Evolutionary conservation across 2,329 filamentous ascomycete species (phyloP).

Genomic region (Macrophomina tecta): DNA sequence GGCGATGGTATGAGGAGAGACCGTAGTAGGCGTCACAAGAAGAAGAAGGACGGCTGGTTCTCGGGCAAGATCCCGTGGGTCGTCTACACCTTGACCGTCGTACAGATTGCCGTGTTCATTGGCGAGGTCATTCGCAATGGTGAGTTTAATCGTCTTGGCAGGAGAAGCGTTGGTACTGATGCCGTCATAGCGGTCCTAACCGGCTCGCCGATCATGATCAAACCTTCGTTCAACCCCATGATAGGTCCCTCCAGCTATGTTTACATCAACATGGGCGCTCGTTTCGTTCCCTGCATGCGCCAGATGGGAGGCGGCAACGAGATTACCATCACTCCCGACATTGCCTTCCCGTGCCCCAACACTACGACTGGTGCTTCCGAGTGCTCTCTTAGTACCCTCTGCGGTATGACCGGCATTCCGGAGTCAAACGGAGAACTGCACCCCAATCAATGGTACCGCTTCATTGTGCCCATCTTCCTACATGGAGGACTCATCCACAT

Average conservation of each 20-base stretch:
- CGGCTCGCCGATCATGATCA: constrained; percentile 76
- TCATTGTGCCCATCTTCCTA: constrained; percentile 94
- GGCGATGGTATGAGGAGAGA: constrained; percentile 33
- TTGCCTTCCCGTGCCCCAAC: constrained; percentile 82
- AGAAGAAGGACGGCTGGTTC: constrained; percentile 61
- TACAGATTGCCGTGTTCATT: constrained; percentile 86
- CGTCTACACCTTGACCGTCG: constrained; percentile 76
- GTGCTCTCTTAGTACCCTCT: constrained; percentile 82
- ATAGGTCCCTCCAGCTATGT: constrained; percentile 91
- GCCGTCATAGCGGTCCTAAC: constrained; percentile 70
- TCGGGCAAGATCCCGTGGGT: constrained; percentile 73
- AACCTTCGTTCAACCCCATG: constrained; percentile 94
- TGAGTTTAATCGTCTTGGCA: constrained; percentile 49
- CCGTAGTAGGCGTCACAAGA: constrained; percentile 36
- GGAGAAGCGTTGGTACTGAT: constrained; percentile 13
- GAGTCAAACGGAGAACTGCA: constrained; percentile 55
- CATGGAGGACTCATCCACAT: constrained; percentile 95
- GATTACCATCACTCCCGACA: constrained; percentile 64
- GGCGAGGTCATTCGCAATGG: constrained; percentile 85
- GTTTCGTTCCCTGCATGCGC: constrained; percentile 95
- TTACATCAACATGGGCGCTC: constrained; percentile 95
- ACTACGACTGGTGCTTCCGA: constrained; percentile 64
- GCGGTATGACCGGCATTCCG: constrained; percentile 80
- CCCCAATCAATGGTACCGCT: constrained; percentile 96
- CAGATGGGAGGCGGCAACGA: constrained; percentile 58